Evolutionary conservation across 2,329 filamentous ascomycete species (phyloP).

Genomic region (Hymenoscyphus albidus): DNA sequence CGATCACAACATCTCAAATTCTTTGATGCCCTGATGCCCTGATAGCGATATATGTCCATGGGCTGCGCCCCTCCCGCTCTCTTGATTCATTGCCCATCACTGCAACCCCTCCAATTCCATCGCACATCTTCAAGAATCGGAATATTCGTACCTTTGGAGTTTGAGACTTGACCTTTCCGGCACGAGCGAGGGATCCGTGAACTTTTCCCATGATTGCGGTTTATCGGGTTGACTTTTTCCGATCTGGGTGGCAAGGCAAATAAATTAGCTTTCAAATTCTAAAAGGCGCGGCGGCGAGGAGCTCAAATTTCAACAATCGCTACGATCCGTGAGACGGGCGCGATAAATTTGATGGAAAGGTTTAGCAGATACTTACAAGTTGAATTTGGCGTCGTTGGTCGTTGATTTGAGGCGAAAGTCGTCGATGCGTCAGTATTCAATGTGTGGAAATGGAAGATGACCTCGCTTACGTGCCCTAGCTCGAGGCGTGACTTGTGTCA

Average conservation of each 20-base stretch:
- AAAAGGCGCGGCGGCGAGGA: not conserved
- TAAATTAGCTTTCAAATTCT: conserved; percentile 19
- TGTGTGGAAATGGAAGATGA: not conserved
- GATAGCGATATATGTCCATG: not conserved
- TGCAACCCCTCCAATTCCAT: conserved; percentile 6
- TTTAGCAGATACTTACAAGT: conserved; percentile 19
- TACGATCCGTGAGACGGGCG: not conserved
- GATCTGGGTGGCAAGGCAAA: conserved; percentile 28
- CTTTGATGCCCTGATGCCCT: conserved; percentile 2
- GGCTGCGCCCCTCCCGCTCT: conserved; percentile 4
- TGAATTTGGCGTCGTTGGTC: conserved; percentile 14
- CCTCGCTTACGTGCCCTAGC: conserved; percentile 16
- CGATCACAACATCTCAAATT: conserved; percentile 3
- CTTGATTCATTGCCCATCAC: conserved; percentile 6
- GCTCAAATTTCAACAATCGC: not conserved
- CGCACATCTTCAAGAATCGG: conserved; percentile 13
- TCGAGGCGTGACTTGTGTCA: not conserved
- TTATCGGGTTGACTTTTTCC: conserved; percentile 33
- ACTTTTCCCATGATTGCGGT: conserved; percentile 79
- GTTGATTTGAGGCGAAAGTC: conserved; percentile 12
- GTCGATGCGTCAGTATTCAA: conserved; percentile 15
- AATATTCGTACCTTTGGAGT: conserved; percentile 72
- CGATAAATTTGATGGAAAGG: not conserved
- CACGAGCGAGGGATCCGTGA: conserved; percentile 91
- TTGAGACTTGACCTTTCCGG: conserved; percentile 97